These are phyloP conservation scores for Lepidium didymum DNA, from an alignment of 345 rosid species.

Conservation along the genomic window DNA sequence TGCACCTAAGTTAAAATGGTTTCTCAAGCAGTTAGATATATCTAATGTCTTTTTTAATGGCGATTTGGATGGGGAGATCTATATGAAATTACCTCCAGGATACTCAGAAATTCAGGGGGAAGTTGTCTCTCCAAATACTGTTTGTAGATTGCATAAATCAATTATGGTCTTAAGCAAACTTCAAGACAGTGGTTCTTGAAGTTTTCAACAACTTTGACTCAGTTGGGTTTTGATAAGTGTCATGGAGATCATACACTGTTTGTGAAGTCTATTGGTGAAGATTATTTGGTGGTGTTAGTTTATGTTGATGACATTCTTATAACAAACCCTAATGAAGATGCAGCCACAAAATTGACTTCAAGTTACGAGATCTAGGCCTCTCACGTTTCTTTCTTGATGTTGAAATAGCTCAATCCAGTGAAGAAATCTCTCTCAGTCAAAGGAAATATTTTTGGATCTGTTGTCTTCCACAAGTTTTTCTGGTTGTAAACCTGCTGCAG, in stretches of 20 bases:
- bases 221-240: no score
- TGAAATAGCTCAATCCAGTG: background rate
- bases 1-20: background rate
- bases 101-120: background rate
- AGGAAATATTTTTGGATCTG: background rate
- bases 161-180: background rate
- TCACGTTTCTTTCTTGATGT: background rate
- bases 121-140: background rate
- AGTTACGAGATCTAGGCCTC: background rate
- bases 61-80: background rate
- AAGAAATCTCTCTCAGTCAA: background rate
- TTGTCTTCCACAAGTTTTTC: background rate
- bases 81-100: background rate
- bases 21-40: background rate
- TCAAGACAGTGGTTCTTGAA: no score
- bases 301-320: no score
- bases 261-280: no score
- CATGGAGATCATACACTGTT: no score
- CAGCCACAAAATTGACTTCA: no score
- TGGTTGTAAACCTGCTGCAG: background rate
- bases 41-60: background rate
- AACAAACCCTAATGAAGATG: no score
- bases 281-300: no score
- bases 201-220: no score
- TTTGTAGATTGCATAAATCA: background rate